These are phyloP conservation scores for Hypoxylon perforatum DNA, from an alignment of 495 filamentous ascomycete genomes.

Conservation along the genomic window DNA sequence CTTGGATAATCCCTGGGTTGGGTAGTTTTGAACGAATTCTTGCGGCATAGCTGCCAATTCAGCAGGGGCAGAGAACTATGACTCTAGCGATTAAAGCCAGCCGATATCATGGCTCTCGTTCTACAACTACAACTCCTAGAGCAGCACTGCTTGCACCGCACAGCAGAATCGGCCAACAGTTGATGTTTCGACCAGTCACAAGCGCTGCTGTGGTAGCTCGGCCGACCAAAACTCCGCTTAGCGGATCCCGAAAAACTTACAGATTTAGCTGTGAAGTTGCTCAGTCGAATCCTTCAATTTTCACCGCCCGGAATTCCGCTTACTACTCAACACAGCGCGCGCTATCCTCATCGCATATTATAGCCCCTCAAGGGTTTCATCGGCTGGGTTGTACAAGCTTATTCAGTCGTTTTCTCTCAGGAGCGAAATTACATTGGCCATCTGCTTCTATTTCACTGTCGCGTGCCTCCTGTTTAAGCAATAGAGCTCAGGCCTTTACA, in stretches of 20 bases:
- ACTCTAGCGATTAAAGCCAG: conserved; percentile 10
- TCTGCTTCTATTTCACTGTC: conserved; percentile 25
- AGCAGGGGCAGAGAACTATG: conserved; percentile 13
- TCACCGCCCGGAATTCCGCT: conserved; percentile 24
- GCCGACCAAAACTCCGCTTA: conserved; percentile 39
- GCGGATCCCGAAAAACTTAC: conserved; percentile 40
- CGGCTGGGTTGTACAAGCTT: conserved; percentile 26
- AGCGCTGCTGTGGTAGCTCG: conserved; percentile 3
- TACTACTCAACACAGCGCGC: conserved; percentile 32
- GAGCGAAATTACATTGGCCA: conserved; percentile 19
- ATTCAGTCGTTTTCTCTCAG: conserved; percentile 19
- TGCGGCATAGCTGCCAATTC: conserved; percentile 22
- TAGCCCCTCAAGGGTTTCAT: conserved; percentile 11
- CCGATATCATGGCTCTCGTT: conserved; percentile 15
- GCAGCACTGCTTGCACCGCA: too few species aligned
- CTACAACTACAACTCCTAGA: conserved; percentile 4
- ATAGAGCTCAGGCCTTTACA: conserved; percentile 47
- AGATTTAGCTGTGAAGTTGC: conserved; percentile 14
- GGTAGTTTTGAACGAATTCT: conserved; percentile 11
- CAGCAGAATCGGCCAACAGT: conserved; percentile 3
- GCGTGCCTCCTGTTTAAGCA: conserved; percentile 9
- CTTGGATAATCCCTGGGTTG: conserved; percentile 23
- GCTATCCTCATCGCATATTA: not conserved
- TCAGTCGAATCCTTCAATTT: conserved; percentile 17
- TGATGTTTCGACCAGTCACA: conserved; percentile 36